phyloP scores from a whole-genome alignment of 371 early-diverging fungal species.

The Synchytrium microbalum region DNA sequence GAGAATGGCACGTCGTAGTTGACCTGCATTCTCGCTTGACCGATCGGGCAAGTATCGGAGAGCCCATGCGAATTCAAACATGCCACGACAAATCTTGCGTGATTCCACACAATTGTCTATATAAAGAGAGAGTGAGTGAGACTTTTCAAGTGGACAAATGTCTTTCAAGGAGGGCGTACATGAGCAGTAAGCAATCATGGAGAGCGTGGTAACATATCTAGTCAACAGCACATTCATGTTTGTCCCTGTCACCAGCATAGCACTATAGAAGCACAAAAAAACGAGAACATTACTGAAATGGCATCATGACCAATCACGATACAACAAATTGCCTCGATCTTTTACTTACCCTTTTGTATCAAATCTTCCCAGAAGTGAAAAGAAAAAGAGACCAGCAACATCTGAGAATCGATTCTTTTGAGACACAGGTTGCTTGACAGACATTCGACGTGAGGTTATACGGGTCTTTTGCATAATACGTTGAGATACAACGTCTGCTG shows the following conservation, averaged over 20 bases:
- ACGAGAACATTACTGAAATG: neutral
- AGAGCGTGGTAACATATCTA: neutral
- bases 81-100: constrained; percentile 7
- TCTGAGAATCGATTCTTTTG: constrained; percentile 7
- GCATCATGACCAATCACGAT: neutral
- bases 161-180: too few relatives aligned
- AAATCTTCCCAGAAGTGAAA: constrained; percentile 7
- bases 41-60: constrained; percentile 8
- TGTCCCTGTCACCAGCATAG: neutral
- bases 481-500: neutral
- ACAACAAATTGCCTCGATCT: too few relatives aligned
- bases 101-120: constrained; percentile 4
- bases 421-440: neutral
- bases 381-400: constrained; percentile 7
- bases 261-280: neutral
- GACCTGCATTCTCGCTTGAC: neutral
- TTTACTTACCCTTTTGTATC: neutral
- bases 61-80: constrained; percentile 9
- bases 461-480: neutral
- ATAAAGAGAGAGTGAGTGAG: too few relatives aligned
- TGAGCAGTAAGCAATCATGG: neutral
- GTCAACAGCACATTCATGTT: neutral
- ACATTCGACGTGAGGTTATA: neutral
- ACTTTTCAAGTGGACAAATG: too few relatives aligned
- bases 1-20: neutral